Evolutionary conservation across 2,329 filamentous ascomycete species (phyloP).

Genomic region (Cytospora chrysosperma): DNA sequence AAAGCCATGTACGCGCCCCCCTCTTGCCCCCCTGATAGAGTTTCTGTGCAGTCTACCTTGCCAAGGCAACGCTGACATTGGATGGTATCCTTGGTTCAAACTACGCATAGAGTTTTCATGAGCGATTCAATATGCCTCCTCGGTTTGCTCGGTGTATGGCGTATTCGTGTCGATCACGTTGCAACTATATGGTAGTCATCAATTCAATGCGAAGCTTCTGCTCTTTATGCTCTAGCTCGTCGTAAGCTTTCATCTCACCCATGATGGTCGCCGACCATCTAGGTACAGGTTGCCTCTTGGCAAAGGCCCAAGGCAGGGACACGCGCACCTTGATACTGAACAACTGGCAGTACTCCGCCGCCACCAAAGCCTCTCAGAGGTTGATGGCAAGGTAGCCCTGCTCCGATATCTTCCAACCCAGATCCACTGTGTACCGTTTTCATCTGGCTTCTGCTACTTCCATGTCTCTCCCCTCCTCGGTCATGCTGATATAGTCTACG

Average conservation of each 20-base stretch:
- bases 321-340: slow-evolving; percentile 38
- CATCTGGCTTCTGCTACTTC: neutral
- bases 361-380: slow-evolving; percentile 32
- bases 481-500: neutral
- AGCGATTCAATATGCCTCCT: too few relatives aligned
- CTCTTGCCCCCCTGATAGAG: too few relatives aligned
- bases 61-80: too few relatives aligned
- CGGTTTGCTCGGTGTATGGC: slow-evolving; percentile 7
- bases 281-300: neutral
- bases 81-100: too few relatives aligned
- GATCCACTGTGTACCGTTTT: neutral
- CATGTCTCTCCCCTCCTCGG: neutral
- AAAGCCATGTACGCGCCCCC: too few relatives aligned
- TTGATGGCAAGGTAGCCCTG: slow-evolving; percentile 31
- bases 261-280: neutral
- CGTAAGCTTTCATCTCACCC: slow-evolving; percentile 3
- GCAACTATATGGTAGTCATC: slow-evolving; percentile 5
- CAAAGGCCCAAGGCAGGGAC: neutral
- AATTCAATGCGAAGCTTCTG: slow-evolving; percentile 13
- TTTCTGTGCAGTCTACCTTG: too few relatives aligned
- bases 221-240: slow-evolving; percentile 1
- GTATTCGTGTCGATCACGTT: slow-evolving; percentile 8
- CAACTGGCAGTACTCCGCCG: slow-evolving; percentile 41
- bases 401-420: slow-evolving; percentile 22
- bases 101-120: too few relatives aligned